phyloP scores from a whole-genome alignment of 768 basidiomycete genomes.

The Boletales sp. region DNA sequence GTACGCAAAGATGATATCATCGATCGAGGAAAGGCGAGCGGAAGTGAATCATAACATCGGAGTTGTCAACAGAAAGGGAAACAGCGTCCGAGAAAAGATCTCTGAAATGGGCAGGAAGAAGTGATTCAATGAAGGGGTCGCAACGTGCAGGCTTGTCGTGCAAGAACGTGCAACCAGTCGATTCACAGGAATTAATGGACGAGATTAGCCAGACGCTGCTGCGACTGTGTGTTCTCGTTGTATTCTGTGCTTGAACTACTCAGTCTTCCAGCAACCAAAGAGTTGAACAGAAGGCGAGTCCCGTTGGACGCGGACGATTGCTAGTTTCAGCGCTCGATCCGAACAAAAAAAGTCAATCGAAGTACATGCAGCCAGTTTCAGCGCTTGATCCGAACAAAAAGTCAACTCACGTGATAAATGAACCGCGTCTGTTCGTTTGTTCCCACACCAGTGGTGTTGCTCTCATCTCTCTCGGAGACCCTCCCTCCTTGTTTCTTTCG shows the following conservation, averaged over 20 bases:
- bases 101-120: constrained; percentile 14
- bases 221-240: not conserved
- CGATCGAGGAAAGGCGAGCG: constrained; percentile 19
- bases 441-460: constrained; percentile 12
- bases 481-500: not conserved
- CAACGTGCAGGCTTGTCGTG: not conserved
- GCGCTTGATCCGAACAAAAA: constrained; percentile 4
- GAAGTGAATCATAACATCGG: constrained; percentile 19
- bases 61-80: constrained; percentile 14
- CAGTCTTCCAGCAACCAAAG: not conserved
- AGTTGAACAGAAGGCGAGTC: not conserved
- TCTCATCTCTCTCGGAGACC: constrained; percentile 10
- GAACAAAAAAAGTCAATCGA: constrained; percentile 12
- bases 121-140: not conserved
- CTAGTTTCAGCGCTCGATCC: too few species aligned
- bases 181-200: not conserved
- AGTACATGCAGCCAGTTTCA: too few species aligned
- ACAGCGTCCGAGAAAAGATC: constrained; percentile 21
- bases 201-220: not conserved
- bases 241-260: not conserved
- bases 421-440: constrained; percentile 25
- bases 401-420: constrained; percentile 33
- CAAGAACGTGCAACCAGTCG: not conserved
- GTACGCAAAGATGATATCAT: constrained; percentile 17
- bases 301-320: too few species aligned